Evolutionary conservation across 306 rosid species (phyloP), one percentile per base, ranked within the genome.

Genomic region (Fagus sylvatica): DNA sequence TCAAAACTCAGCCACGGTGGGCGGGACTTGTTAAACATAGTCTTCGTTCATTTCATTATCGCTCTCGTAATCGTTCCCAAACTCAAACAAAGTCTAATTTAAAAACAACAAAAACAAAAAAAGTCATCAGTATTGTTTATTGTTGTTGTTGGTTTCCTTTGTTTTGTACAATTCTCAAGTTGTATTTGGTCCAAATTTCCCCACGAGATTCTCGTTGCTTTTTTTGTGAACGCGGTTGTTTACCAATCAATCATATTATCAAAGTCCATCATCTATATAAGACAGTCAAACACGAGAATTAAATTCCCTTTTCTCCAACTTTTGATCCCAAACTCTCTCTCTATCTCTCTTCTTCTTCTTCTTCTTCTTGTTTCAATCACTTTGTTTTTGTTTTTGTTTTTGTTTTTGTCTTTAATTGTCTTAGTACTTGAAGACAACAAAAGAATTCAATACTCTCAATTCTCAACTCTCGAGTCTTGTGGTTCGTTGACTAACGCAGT

Each of bases 271-370:
- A 36, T 68, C 43, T 61, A 71, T 12, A 62, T 64, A 54, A 60
- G 57, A 32, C 72, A 60, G 90, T 84, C 87, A 86, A 86, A 75
- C 17, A 71, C 69, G 13, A 59, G 19, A 78, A 77, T 85, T 82
- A 69, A 77, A 54, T 84, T 41, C 40, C 9, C 61, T 6, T 67
- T 41, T 53, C 28, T 28, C 32, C 30, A 15, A 55, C 39, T 17
- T 37, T 22, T 8, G 9, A 22, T 42, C 73, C 0, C n/a, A 30
- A 16, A 37, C 71, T 70, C 22, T 71, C 67, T 40, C 16, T 4
- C 11, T 30, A 6, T 72, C 62, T 5, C 64, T 55, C 30, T 46
- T 83, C 71, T 75, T 39, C 67, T 65, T 39, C 61, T 77, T n/a
- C 2, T 49, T 67, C 71, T 8, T 61, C 10, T 10, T 61, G n/a